Conservation (phyloP, 2,329 filamentous ascomycete species). For the Trichoderma breve region DNA sequence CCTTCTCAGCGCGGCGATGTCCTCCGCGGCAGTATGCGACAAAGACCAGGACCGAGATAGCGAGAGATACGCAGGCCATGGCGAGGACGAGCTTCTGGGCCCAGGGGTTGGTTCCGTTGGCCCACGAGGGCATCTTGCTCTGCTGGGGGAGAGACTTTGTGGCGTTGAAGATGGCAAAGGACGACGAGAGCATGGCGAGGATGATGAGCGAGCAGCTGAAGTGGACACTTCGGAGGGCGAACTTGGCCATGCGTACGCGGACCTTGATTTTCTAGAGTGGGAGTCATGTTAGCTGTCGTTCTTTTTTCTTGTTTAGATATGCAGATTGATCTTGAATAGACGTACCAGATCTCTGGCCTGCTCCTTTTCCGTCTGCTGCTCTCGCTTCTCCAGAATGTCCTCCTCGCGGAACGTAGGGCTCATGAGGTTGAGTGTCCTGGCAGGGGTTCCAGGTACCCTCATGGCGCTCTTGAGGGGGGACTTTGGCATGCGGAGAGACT, state of each 20-base stretch:
- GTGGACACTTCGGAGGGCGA: conserved; percentile 91
- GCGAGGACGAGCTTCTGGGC: conserved; percentile 80
- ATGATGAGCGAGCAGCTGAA: conserved; percentile 97
- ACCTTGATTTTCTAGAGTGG: conserved; percentile 78
- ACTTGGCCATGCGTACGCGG: conserved; percentile 87
- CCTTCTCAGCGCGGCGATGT: conserved; percentile 85
- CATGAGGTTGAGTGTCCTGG: conserved; percentile 71
- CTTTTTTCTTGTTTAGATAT: not conserved
- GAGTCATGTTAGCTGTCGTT: not conserved
- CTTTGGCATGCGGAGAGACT: conserved; percentile 62
- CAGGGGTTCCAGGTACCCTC: conserved; percentile 81
- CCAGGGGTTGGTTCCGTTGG: conserved; percentile 70
- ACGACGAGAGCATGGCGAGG: conserved; percentile 82
- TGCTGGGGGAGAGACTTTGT: conserved; percentile 72
- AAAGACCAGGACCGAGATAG: conserved; percentile 77
- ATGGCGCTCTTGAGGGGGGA: conserved; percentile 87
- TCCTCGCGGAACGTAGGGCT: conserved; percentile 93
- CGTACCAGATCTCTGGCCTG: conserved; percentile 86
- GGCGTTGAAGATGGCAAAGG: conserved; percentile 88
- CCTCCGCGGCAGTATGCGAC: conserved; percentile 85
- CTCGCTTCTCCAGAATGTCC: conserved; percentile 79
- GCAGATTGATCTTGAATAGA: conserved; percentile 23
- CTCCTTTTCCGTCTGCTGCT: conserved; percentile 76
- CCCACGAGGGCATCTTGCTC: conserved; percentile 84
- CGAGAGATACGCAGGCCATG: conserved; percentile 77